phyloP scores from a whole-genome alignment of 2,329 filamentous ascomycete species.

The Cercospora sp. region DNA sequence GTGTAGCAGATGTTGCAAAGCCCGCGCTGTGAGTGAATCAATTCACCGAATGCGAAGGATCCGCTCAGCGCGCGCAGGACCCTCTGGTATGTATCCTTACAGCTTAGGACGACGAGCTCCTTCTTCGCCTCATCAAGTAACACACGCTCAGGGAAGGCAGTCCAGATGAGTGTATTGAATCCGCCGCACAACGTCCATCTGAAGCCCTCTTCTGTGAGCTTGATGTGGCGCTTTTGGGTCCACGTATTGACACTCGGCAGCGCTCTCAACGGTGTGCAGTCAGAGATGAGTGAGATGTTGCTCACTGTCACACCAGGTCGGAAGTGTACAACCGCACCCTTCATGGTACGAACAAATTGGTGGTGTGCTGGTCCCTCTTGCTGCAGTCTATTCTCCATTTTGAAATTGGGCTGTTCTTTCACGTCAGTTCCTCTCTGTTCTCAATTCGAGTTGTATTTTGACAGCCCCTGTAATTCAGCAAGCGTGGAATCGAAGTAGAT shows the following conservation, averaged over 20 bases:
- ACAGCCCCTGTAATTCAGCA: background rate
- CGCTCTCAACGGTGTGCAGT: background rate
- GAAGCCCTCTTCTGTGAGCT: background rate
- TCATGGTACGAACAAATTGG: background rate
- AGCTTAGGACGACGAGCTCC: background rate
- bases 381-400: background rate
- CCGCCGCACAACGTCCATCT: background rate
- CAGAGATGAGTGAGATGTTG: background rate
- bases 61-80: background rate
- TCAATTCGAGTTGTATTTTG: background rate
- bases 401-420: background rate
- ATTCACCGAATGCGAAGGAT: background rate
- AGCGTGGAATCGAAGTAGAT: background rate
- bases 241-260: background rate
- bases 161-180: background rate
- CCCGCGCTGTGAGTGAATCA: background rate
- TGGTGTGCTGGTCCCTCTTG: background rate
- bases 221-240: background rate
- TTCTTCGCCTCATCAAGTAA: background rate
- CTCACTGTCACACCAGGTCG: background rate
- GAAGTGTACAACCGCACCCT: conserved; percentile 1
- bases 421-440: background rate
- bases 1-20: conserved; percentile 1
- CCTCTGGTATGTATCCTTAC: background rate
- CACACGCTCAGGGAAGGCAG: background rate